Evolutionary conservation across 1,139 yeast species (phyloP).

Genomic region (Petasospora rhodanensis): DNA sequence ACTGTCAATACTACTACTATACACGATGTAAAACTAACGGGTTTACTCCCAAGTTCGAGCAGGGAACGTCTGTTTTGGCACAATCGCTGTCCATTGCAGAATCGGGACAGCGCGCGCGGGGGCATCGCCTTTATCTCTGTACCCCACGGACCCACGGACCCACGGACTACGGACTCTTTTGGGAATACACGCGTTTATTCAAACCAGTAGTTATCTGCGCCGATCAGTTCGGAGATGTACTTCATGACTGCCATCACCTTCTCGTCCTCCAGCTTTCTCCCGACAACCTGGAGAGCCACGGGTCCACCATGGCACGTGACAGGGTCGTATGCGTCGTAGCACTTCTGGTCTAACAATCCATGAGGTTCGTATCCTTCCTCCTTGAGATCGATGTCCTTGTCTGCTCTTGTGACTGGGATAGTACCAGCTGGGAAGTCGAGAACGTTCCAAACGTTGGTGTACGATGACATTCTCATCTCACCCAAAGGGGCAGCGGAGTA

Average conservation of each 20-base stretch:
- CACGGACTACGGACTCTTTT: no score
- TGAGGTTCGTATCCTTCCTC: conserved; percentile 17
- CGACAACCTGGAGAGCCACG: conserved; percentile 39
- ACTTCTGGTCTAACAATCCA: conserved; percentile 17
- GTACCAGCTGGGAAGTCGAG: conserved; percentile 56
- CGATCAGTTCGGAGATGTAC: conserved; percentile 23
- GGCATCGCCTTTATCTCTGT: no score
- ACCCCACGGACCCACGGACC: no score
- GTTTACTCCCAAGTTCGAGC: no score
- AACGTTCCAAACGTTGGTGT: conserved; percentile 56
- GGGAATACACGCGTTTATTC: no score
- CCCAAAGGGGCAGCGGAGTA: conserved; percentile 32
- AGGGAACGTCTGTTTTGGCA: no score
- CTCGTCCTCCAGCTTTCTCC: conserved; percentile 41
- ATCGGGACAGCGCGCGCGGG: no score
- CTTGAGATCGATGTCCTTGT: conserved; percentile 28
- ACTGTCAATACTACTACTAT: no score
- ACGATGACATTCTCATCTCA: conserved; percentile 26
- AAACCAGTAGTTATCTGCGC: conserved; percentile 24
- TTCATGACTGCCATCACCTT: conserved; percentile 38
- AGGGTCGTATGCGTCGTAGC: conserved; percentile 30
- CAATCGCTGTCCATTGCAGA: no score
- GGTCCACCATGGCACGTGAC: conserved; percentile 41
- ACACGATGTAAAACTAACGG: no score
- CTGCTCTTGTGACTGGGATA: conserved; percentile 51